phyloP scores from a whole-genome alignment of 257 asterid genomes.

The Petunia secreta region DNA sequence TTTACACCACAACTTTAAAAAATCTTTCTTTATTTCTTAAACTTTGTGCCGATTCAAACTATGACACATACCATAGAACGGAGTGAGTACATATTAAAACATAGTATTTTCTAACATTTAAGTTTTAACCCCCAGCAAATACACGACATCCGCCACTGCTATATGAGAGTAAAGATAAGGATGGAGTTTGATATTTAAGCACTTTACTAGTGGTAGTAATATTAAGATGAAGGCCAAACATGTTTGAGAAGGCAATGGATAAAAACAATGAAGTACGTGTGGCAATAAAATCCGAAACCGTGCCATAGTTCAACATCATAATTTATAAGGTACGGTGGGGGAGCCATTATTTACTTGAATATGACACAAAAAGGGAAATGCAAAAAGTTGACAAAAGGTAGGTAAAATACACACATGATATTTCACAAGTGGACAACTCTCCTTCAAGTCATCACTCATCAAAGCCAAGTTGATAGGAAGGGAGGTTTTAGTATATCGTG shows the following conservation, averaged over 20 bases:
- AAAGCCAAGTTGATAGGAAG: conserved; percentile 50
- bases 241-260: conserved; percentile 27
- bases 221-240: conserved; percentile 20
- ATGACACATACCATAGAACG: too few species aligned
- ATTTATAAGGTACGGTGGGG: conserved; percentile 40
- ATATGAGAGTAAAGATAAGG: neutral
- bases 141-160: neutral
- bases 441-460: conserved; percentile 35
- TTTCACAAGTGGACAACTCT: conserved; percentile 50
- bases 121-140: neutral
- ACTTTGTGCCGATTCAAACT: too few species aligned
- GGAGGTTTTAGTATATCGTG: conserved; percentile 37
- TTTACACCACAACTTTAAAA: too few species aligned
- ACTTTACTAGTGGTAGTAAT: neutral
- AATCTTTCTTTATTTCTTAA: too few species aligned
- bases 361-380: conserved; percentile 33
- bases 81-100: too few species aligned
- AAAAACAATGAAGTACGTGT: conserved; percentile 30
- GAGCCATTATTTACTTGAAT: conserved; percentile 35
- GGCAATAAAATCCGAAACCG: conserved; percentile 42
- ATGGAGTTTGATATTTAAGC: conserved; percentile 7
- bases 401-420: conserved; percentile 54
- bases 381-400: conserved; percentile 48
- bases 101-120: too few species aligned
- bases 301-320: conserved; percentile 43